Percentiles rank a stretch among this genome's conserved stretches.
Conservation (phyloP, 768 basidiomycete genomes). For the Pleurotus pulmonarius region DNA sequence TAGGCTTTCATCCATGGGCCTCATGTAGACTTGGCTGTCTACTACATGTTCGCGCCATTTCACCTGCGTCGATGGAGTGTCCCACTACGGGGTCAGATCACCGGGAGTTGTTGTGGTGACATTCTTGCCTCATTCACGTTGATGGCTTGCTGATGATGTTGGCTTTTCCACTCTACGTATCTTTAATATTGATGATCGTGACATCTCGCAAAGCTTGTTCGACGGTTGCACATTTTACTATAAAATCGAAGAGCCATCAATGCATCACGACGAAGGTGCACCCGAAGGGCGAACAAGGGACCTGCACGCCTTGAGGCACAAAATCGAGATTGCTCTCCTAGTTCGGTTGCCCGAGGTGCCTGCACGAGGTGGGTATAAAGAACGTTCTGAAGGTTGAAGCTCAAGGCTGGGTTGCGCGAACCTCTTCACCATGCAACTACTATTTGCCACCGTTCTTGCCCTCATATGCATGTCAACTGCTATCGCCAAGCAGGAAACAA, state of each 20-base stretch:
- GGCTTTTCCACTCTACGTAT: neutral
- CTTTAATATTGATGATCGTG: neutral
- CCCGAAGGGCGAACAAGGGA: neutral
- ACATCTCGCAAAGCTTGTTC: too few species aligned
- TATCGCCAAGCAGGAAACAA: conserved; percentile 24
- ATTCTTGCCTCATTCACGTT: neutral
- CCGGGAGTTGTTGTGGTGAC: neutral
- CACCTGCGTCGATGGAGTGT: neutral
- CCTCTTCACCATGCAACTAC: neutral
- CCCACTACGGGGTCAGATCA: neutral
- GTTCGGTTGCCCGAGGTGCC: neutral
- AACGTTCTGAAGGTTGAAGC: neutral
- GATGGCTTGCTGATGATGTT: too few species aligned
- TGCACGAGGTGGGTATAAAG: conserved; percentile 3
- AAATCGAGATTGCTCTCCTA: neutral
- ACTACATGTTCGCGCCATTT: neutral
- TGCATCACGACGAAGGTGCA: neutral
- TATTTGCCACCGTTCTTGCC: neutral
- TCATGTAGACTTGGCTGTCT: neutral
- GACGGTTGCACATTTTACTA: too few species aligned
- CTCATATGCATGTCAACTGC: neutral
- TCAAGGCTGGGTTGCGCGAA: too few species aligned
- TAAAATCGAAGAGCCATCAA: neutral
- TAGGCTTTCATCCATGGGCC: neutral
- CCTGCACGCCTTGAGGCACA: neutral